Evolutionary conservation across 1,284 basidiomycete species (phyloP), one percentile per base, ranked within the genome.

Genomic region (Entoloma clypeatum): DNA sequence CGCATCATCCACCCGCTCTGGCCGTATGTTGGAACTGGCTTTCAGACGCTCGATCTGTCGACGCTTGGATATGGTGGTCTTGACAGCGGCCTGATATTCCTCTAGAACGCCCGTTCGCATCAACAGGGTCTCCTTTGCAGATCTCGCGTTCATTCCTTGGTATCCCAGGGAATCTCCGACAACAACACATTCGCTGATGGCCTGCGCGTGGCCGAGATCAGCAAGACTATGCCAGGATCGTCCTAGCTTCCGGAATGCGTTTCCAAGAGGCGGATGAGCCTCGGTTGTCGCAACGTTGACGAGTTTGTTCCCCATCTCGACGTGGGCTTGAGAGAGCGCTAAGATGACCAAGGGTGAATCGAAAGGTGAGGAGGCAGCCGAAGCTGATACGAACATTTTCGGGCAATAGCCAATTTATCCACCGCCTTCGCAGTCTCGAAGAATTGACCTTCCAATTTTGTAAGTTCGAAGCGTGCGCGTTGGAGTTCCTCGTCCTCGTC

Each of bases 111-210:
- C 77, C 0, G 90, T 89, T 6, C 93, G 81, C 68, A 92, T 89
- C 43, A 79, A 74, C 8, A 96, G 64, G 0, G 93, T 92, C 58
- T 96, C 92, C 65, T 93, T 95, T 2, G 92, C 93, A 8, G 92
- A 89, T 32, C 86, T 78, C n/a, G 94, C 91, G 55, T 96, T 96
- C 64, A 92, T 73, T 11, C 91, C 87, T 64, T 96, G 92, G 61
- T 97, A 97, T 1, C 90, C 90, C 39, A 97, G 68, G 0, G 91
- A 86, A 60, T 97, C 93, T 16, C 90, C 91, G 17, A 97, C 64
- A 27, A 95, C 84, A 28, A 97, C 89, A 52, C 89, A 91, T 72
- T 95, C 93, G 52, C 86, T 92, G 45, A 92, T 86, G 21, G 88
- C 79, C 59, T 92, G 86, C 10, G 88, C 85, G 53, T 91, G 84